Evolutionary conservation across 2,329 filamentous ascomycete genomes (phyloP).

Genomic region (Ophiostoma tasmaniense): DNA sequence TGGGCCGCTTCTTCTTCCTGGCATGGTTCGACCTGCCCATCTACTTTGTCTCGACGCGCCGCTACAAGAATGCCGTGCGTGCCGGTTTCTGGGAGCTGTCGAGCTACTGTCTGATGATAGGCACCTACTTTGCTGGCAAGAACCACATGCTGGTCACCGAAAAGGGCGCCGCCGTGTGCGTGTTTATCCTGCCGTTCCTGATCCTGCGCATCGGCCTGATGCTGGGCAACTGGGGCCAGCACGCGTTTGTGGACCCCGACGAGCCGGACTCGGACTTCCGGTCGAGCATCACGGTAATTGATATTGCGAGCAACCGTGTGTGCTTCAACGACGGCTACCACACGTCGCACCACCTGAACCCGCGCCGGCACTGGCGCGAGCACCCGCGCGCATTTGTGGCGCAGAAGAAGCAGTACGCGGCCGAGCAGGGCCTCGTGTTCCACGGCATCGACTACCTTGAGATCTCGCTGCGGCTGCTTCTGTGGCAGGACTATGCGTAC

Average conservation of each 20-base stretch:
- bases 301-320: conserved; percentile 69
- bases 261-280: conserved; percentile 71
- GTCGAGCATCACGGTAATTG: conserved; percentile 70
- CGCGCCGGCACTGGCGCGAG: conserved; percentile 70
- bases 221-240: conserved; percentile 79
- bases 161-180: conserved; percentile 51
- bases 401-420: conserved; percentile 57
- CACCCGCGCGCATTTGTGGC: conserved; percentile 66
- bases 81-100: conserved; percentile 53
- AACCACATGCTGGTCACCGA: conserved; percentile 37
- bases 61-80: conserved; percentile 44
- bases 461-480: conserved; percentile 59
- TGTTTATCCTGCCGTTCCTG: conserved; percentile 57
- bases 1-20: conserved; percentile 64
- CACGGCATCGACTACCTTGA: conserved; percentile 75
- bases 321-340: conserved; percentile 81
- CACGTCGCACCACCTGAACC: conserved; percentile 73
- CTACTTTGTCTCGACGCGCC: conserved; percentile 62
- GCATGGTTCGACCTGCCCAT: conserved; percentile 67
- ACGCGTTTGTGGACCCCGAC: conserved; percentile 67
- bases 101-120: conserved; percentile 45
- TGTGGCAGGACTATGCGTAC: conserved; percentile 64
- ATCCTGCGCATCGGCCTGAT: conserved; percentile 64
- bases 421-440: conserved; percentile 64
- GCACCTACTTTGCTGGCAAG: conserved; percentile 27